Evolutionary conservation across 345 rosid genomes (phyloP).

Genomic region (Bruguiera sexangula): DNA sequence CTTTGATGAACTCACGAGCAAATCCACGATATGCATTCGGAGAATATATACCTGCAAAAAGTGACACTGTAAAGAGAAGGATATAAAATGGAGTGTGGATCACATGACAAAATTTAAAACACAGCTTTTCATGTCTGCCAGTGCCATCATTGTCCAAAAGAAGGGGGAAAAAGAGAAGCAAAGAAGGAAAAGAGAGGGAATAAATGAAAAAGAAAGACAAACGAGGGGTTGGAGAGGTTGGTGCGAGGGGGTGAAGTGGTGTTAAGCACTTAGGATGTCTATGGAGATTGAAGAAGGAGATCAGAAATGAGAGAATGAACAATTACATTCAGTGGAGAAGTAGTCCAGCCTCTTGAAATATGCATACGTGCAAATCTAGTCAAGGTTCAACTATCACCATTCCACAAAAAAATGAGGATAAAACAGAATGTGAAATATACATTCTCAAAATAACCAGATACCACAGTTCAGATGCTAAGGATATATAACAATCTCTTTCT

Average conservation of each 20-base stretch:
- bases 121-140: not conserved
- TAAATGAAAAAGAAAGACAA: not conserved
- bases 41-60: slow-evolving; percentile 76
- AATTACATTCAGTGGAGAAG: slow-evolving; percentile 99
- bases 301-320: slow-evolving; percentile 7
- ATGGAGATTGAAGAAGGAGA: not conserved
- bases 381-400: slow-evolving; percentile 43
- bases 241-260: too few relatives aligned
- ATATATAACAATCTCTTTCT: slow-evolving; percentile 98
- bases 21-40: slow-evolving; percentile 96
- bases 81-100: not conserved
- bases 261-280: not conserved
- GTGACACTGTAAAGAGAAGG: not conserved
- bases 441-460: not conserved
- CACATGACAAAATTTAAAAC: not conserved
- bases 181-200: not conserved
- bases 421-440: slow-evolving; percentile 7
- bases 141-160: too few relatives aligned
- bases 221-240: too few relatives aligned
- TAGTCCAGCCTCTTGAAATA: slow-evolving; percentile 95
- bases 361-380: slow-evolving; percentile 70
- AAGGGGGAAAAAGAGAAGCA: not conserved
- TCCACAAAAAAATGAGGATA: not conserved
- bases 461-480: slow-evolving; percentile 32
- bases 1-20: slow-evolving; percentile 95